These are phyloP conservation scores for Mucor lusitanicus DNA, from an alignment of 371 early-diverging fungal species.

Conservation along the genomic window DNA sequence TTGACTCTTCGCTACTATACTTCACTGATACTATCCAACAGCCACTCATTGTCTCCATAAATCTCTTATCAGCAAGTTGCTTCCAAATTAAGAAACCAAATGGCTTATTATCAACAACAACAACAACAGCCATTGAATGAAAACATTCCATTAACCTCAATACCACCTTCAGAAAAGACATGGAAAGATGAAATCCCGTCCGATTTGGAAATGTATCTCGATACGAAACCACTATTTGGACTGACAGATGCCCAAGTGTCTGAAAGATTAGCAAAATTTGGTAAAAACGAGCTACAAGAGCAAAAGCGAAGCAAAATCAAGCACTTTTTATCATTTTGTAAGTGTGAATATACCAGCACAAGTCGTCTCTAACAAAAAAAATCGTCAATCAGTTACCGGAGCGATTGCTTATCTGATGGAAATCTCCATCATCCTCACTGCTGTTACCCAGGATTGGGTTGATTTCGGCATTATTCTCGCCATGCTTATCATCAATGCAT, in stretches of 20 bases:
- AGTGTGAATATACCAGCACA: not conserved
- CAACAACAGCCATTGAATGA: slow-evolving; percentile 4
- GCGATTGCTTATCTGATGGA: slow-evolving; percentile 90
- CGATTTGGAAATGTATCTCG: slow-evolving; percentile 69
- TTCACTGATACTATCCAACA: not conserved
- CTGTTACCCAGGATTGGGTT: slow-evolving; percentile 77
- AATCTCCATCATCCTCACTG: slow-evolving; percentile 72
- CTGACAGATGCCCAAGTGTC: slow-evolving; percentile 56
- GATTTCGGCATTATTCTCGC: slow-evolving; percentile 87
- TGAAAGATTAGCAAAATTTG: slow-evolving; percentile 62
- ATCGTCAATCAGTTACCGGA: slow-evolving; percentile 61
- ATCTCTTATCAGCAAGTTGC: not conserved
- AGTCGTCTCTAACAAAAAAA: not conserved
- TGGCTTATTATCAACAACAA: slow-evolving; percentile 2
- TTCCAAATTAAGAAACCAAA: not conserved
- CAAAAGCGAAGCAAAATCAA: slow-evolving; percentile 78
- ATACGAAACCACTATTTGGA: slow-evolving; percentile 70
- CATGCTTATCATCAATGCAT: slow-evolving; percentile 83
- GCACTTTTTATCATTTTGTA: slow-evolving; percentile 82
- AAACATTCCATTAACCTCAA: slow-evolving; percentile 12
- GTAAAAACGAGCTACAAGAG: slow-evolving; percentile 75
- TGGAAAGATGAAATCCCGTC: slow-evolving; percentile 66
- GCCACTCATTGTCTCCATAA: not conserved
- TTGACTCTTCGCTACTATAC: not conserved
- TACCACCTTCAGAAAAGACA: slow-evolving; percentile 8